Percentiles rank a stretch among this genome's conserved stretches.
Conservation (phyloP, 495 filamentous ascomycete species). For the Penicillium waksmanii region DNA sequence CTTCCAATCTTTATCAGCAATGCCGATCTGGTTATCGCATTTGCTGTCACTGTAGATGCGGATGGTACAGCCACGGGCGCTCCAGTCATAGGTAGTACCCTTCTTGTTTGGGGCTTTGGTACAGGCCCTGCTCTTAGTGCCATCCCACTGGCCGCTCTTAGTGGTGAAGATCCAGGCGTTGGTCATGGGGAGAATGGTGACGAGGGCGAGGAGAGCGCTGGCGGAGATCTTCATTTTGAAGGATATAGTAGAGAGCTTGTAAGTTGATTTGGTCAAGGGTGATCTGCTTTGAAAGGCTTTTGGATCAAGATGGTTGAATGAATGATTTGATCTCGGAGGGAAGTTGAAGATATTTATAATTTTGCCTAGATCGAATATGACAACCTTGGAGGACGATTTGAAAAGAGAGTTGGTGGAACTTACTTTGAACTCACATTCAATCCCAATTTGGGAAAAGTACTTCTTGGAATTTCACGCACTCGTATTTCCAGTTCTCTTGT, state of each 20-base stretch:
- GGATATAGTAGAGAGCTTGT: not conserved
- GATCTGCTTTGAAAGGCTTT: not conserved
- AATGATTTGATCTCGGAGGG: not conserved
- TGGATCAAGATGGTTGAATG: not conserved
- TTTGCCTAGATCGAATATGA: not conserved
- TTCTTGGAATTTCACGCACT: not conserved
- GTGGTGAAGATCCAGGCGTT: conserved; percentile 1
- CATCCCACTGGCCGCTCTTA: not conserved
- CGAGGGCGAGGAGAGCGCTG: conserved; percentile 1
- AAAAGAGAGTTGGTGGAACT: no score
- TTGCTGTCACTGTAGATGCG: not conserved
- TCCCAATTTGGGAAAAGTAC: not conserved
- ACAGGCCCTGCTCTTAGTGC: not conserved
- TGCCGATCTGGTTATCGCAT: not conserved
- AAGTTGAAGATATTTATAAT: not conserved
- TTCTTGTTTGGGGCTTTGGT: not conserved
- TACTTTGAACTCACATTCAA: not conserved
- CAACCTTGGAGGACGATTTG: not conserved
- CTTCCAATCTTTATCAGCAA: conserved; percentile 3
- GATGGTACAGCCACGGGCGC: not conserved
- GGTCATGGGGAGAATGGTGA: not conserved
- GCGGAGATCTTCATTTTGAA: conserved; percentile 2
- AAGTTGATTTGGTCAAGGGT: not conserved
- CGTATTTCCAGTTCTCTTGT: not conserved
- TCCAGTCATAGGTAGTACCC: not conserved